Evolutionary conservation across 2,329 filamentous ascomycete species (phyloP).

Genomic region (Bimuria novae-zelandiae): DNA sequence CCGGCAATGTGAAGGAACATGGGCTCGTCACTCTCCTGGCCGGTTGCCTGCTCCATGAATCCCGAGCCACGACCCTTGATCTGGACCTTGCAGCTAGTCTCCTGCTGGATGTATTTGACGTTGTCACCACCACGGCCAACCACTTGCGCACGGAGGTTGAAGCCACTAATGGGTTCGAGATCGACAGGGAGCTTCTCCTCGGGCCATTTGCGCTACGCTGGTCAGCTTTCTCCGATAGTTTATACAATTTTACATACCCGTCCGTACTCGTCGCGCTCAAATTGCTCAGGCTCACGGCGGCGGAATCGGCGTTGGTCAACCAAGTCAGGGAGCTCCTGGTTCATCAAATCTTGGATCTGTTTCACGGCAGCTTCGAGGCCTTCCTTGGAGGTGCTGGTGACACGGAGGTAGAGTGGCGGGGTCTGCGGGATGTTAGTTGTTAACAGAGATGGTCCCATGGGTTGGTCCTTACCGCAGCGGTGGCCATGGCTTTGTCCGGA

Average conservation of each 20-base stretch:
- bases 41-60: slow-evolving; percentile 88
- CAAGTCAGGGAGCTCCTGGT: slow-evolving; percentile 91
- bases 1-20: slow-evolving; percentile 97
- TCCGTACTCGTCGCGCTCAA: slow-evolving; percentile 89
- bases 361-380: slow-evolving; percentile 87
- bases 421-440: slow-evolving; percentile 60
- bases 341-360: slow-evolving; percentile 93
- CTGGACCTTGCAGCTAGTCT: slow-evolving; percentile 93
- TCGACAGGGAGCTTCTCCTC: slow-evolving; percentile 92
- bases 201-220: slow-evolving; percentile 88
- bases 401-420: slow-evolving; percentile 90
- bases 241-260: slow-evolving; percentile 64
- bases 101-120: slow-evolving; percentile 96
- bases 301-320: slow-evolving; percentile 94
- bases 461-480: slow-evolving; percentile 68
- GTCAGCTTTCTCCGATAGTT: slow-evolving; percentile 27
- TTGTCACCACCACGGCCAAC: slow-evolving; percentile 93
- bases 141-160: slow-evolving; percentile 94
- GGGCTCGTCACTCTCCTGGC: slow-evolving; percentile 86
- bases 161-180: slow-evolving; percentile 88
- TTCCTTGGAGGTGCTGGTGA: slow-evolving; percentile 89
- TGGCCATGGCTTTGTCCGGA: slow-evolving; percentile 97
- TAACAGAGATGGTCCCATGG: slow-evolving; percentile 44
- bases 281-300: slow-evolving; percentile 75
- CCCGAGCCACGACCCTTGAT: slow-evolving; percentile 97